Base-by-base conservation (phyloP, 169 alveolate species). In the Cryptosporidium muris region DNA sequence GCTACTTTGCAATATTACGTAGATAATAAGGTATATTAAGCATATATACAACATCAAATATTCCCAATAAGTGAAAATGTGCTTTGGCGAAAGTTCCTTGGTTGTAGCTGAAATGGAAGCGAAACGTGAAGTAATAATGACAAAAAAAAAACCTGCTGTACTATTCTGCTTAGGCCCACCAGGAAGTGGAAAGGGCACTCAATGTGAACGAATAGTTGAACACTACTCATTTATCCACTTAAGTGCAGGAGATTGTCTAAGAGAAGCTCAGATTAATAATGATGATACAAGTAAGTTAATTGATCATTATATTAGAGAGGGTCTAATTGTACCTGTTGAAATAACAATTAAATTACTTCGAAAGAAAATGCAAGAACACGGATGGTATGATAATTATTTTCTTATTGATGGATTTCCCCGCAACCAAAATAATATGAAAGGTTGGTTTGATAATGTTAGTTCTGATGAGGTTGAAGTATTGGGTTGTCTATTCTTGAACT, bases 381-480 rank as follows among this genome's bases (percentile, higher is more conserved):
- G 98, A 40, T 95, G 98, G 97, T 90, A 89, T 56, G 92, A 90
- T 16, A 90, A 91, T 38, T 89, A 88, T 53, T 93, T 97, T 65
- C 81, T 97, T 37, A 93, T 97, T 65, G 99, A 97, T 89, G 99
- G 99, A 2, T 97, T 96, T 91, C 99, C 99, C 1, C 91, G 99
- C 81, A 97, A 95, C 80, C 81, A 90, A 74, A 97, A 96, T 63
- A 92, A 95, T 66, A 80, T 91, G 45, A 88, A 85, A 11, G 96
- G 96, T 4, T 94, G 98, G 98, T 80, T 88, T 51, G 90, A 88
- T 11, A 90, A 89, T 80, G 89, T 91, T 53, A 80, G 80, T 45
- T 65, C 56, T 34, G 82, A 88, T 37, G 82, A 92, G 48, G 94
- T 92, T 4, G 81, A 88, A 45, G 82, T 80, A 64, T 51, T 66